Conservation (phyloP, 148 eudicot genomes). For the Oxyria digyna region DNA sequence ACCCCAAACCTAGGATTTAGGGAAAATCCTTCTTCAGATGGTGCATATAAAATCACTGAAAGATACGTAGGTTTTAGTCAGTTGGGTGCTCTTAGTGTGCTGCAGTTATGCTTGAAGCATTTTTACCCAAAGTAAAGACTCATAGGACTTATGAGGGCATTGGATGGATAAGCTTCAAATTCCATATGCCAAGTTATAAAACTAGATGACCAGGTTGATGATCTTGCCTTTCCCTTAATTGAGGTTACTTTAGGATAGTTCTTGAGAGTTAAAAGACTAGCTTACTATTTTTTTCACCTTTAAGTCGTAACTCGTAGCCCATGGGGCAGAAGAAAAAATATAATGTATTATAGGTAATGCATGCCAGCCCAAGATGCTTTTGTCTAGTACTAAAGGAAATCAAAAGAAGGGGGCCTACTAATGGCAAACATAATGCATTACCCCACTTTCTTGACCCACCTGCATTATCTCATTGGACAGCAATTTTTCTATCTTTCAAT, state of each 20-base stretch:
- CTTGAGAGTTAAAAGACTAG: not conserved
- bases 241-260: not conserved
- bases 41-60: not conserved
- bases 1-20: not conserved
- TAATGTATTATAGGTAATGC: not conserved
- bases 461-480: conserved; percentile 1
- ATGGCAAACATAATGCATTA: not conserved
- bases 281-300: not conserved
- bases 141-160: not conserved
- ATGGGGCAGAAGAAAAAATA: not conserved
- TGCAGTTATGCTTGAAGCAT: too few species aligned
- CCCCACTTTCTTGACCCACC: conserved; percentile 7
- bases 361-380: conserved; percentile 17
- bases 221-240: too few species aligned
- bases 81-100: too few species aligned
- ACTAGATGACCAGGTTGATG: too few species aligned
- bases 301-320: too few species aligned
- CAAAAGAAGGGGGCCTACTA: conserved; percentile 2
- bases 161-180: not conserved
- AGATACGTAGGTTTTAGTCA: not conserved
- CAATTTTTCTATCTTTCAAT: not conserved
- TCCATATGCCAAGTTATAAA: not conserved
- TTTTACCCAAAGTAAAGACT: not conserved
- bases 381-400: conserved; percentile 11
- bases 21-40: not conserved